These are phyloP conservation scores for Cercospora nicotianae DNA, from an alignment of 2,329 filamentous ascomycete genomes.

Conservation along the genomic window DNA sequence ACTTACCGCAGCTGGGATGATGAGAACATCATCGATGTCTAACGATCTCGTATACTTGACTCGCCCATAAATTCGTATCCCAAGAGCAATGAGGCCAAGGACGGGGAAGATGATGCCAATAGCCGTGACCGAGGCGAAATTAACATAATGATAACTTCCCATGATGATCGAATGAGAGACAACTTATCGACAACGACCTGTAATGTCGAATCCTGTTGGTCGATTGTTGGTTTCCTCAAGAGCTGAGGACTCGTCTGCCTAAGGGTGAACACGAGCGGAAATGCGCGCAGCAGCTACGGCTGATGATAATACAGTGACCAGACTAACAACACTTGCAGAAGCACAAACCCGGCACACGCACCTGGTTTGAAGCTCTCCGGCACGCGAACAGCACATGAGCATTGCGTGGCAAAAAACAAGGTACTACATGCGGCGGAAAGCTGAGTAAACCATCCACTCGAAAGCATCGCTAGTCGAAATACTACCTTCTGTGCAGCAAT, in stretches of 20 bases:
- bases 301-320: conserved; percentile 1
- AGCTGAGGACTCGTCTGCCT: background rate
- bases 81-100: conserved; percentile 11
- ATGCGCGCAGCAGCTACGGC: background rate
- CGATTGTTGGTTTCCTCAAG: background rate
- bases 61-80: conserved; percentile 13
- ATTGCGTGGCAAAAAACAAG: conserved; percentile 2
- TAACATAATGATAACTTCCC: conserved; percentile 15
- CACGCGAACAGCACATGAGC: conserved; percentile 11
- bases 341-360: background rate
- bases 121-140: conserved; percentile 15
- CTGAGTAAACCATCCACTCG: background rate
- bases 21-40: conserved; percentile 22
- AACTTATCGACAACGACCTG: background rate
- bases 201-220: background rate
- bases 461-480: background rate
- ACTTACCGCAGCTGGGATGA: conserved; percentile 20
- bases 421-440: background rate
- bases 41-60: conserved; percentile 17
- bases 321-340: background rate
- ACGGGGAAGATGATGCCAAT: conserved; percentile 19
- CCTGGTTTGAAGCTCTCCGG: background rate
- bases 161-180: background rate
- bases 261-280: background rate
- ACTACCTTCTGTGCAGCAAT: background rate